Evolutionary conservation across 2,329 filamentous ascomycete genomes (phyloP), one percentile per base, ranked within the genome.

Genomic region (Aphanoascus verrucosus): DNA sequence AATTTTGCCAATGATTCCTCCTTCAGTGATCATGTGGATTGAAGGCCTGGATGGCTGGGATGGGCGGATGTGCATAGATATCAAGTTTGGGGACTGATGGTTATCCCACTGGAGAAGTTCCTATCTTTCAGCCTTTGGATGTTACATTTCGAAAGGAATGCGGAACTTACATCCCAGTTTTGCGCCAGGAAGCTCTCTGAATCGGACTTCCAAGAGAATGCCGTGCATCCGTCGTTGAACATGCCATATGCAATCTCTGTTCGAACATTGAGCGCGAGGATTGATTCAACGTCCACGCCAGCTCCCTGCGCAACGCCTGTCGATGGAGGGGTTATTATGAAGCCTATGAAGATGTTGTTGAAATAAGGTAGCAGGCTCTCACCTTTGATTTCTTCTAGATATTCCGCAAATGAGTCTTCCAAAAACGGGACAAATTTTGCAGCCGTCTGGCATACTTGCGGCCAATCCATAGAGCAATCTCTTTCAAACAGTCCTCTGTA

Each of bases 231-330:
- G 61, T 82, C 79, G 42, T 67, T 75, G 57, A 79, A 78, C 55
- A 76, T 63, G 0, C 79, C 79, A 57, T 79, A 78, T 0, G 77
- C 74, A 48, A 82, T 80, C 61, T 82, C 79, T 0, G 78, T 82
- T 11, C 79, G 73, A 20, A 80, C 77, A 57, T 82, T 82, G 50
- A 82, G 63, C 0, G 79, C 78, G 7, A 82, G 65, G 38, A 82
- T 77, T 20, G 77, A 74, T 7, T 76, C 65, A 1, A 79, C 57
- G n/a, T 71, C 64, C 5, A 71, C 60, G 0, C 63, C 67, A 0
- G 77, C 71, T 5, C 79, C 79, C 28, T 77, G 71, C 1, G 79
- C 78, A 44, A 82, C 71, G 1, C 76, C 82, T 52, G 65, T 49
- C 12, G 15, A 19, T 11, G 9, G 3, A 11, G 40, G n/a, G n/a